Evolutionary conservation across 2,329 filamentous ascomycete species (phyloP).

Genomic region (Paraconiothyrium sp.): DNA sequence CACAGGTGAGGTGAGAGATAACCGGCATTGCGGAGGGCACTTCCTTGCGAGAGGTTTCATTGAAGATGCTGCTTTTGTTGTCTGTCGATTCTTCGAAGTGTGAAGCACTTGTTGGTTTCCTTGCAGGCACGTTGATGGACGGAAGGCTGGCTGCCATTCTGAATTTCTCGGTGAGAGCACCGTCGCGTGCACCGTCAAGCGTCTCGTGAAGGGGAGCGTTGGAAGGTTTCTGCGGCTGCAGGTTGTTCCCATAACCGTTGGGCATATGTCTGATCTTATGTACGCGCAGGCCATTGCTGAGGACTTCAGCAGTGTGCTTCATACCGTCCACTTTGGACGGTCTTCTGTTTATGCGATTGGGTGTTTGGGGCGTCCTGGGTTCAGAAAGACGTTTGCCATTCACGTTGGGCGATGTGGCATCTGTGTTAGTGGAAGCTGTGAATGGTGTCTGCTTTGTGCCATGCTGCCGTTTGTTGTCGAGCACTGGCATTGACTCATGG

Average conservation of each 20-base stretch:
- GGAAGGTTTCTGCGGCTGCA: constrained; percentile 9
- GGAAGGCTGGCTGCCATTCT: constrained; percentile 27
- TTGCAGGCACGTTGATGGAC: neutral
- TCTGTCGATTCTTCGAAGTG: neutral
- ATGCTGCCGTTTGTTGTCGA: neutral
- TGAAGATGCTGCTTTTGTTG: neutral
- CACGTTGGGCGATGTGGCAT: constrained; percentile 17
- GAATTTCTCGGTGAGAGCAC: constrained; percentile 20
- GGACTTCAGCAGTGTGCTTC: constrained; percentile 23
- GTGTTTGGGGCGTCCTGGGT: constrained; percentile 18
- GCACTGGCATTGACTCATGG: neutral
- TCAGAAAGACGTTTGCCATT: constrained; percentile 15
- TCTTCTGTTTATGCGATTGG: constrained; percentile 19
- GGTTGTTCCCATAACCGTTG: constrained; percentile 16
- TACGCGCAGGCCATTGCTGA: constrained; percentile 38
- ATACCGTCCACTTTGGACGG: constrained; percentile 20
- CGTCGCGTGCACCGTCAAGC: constrained; percentile 25
- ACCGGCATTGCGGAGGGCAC: constrained; percentile 26
- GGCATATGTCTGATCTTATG: constrained; percentile 40
- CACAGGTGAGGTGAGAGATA: constrained; percentile 36
- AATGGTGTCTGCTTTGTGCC: neutral
- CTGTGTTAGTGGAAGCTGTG: constrained; percentile 25
- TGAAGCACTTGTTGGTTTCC: neutral
- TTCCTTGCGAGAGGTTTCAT: neutral
- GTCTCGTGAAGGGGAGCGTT: constrained; percentile 22